Evolutionary conservation across 2,329 filamentous ascomycete genomes (phyloP), one percentile per base, ranked within the genome.

Genomic region (Fusarium anguioides): DNA sequence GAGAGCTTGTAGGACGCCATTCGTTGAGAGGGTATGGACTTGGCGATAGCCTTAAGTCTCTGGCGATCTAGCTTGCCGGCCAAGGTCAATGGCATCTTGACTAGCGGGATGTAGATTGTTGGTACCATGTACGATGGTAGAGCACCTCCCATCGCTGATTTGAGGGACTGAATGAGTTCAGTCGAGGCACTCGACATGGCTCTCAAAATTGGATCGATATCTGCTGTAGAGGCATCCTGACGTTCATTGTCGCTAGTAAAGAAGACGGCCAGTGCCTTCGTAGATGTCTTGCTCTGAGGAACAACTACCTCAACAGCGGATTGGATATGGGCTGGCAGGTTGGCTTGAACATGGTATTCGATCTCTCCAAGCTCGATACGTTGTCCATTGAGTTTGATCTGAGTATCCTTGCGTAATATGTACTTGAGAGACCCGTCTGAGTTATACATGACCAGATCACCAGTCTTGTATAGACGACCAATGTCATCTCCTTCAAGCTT

Each of bases 301-400:
- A 77, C 77, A 40, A 84, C 82, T 47, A 84, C 76, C 52, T 86
- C 84, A 4, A 82, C 81, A 0, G 78, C 80, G 1, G 83, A 80
- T 37, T 78, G 79, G 11, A 79, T 76, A 7, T 76, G 74, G 0
- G 74, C 60, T 1, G 82, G 79, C 17, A 86, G 70, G 24, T 79
- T 78, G 15, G 71, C 70, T 6, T 75, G 72, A 65, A 83, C 79
- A 55, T 82, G 77, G 53, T 80, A 77, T 58, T 84, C 82, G 12
- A 84, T 80, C 18, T 78, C 77, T 0, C 65, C 72, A 5, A 86
- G 78, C 74, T 86, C 89, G 39, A 87, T 79, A 29, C 86, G 76
- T 57, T 83, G 87, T 12, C 89, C 89, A 12, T 83, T 81, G 8
- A 89, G 75, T 71, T 89, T 89, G 44, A 89, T 80, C 70, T 89